Percentiles rank a stretch among this genome's conserved stretches.
These are phyloP conservation scores for Calonectria hawksworthii DNA, from an alignment of 2,329 filamentous ascomycete species.

Conservation along the genomic window DNA sequence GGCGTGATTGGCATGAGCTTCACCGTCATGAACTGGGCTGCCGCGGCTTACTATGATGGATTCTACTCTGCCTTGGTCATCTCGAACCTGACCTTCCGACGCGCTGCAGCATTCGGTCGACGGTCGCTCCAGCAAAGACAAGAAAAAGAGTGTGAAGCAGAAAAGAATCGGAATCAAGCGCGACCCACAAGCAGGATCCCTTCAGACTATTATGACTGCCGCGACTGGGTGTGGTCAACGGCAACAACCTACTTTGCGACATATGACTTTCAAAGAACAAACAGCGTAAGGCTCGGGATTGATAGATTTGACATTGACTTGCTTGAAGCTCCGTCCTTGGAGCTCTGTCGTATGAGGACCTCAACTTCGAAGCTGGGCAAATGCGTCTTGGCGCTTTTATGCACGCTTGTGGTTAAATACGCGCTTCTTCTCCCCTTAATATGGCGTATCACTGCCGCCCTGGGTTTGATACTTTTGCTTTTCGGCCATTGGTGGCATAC, in stretches of 20 bases:
- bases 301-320: neutral
- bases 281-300: neutral
- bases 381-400: neutral
- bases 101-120: neutral
- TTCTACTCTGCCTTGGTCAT: neutral
- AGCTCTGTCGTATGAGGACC: neutral
- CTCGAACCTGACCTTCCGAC: neutral
- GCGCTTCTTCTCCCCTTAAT: too few species aligned
- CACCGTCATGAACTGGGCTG: neutral
- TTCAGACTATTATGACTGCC: too few species aligned
- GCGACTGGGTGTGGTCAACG: neutral
- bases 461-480: neutral
- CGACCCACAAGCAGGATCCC: too few species aligned
- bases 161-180: too few species aligned
- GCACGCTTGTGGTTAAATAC: too few species aligned
- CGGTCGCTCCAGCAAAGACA: neutral
- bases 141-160: neutral
- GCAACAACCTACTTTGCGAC: neutral
- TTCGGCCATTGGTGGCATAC: neutral
- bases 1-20: neutral
- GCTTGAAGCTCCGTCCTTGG: neutral
- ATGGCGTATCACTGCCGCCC: neutral
- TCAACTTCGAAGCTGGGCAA: neutral
- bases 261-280: neutral
- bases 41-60: neutral